These are phyloP conservation scores for Myrica gale DNA, from an alignment of 306 rosid genomes.

Conservation along the genomic window DNA sequence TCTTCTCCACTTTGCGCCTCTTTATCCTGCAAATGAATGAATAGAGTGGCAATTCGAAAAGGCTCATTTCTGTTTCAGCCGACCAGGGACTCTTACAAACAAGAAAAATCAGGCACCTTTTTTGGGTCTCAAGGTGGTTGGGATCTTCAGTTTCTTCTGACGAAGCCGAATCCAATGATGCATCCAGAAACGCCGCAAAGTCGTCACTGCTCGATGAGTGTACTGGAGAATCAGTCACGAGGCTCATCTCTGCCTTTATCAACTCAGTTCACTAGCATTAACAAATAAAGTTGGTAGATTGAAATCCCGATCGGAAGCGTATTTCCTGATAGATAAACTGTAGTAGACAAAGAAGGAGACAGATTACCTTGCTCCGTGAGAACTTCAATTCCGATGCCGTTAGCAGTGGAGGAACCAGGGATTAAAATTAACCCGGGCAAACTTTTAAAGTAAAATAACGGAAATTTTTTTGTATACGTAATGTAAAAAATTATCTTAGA, in stretches of 20 bases:
- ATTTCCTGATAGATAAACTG: too few species aligned
- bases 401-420: too few species aligned
- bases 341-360: too few species aligned
- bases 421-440: too few species aligned
- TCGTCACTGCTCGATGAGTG: slow-evolving; percentile 78
- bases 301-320: not conserved
- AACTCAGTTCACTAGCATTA: not conserved
- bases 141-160: slow-evolving; percentile 25
- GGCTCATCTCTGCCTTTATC: slow-evolving; percentile 53
- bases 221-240: slow-evolving; percentile 62
- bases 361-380: too few species aligned
- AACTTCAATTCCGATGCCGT: too few species aligned
- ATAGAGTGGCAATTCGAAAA: slow-evolving; percentile 14
- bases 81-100: not conserved
- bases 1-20: slow-evolving; percentile 46
- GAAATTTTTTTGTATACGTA: too few species aligned
- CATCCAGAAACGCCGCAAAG: slow-evolving; percentile 53
- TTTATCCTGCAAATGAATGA: slow-evolving; percentile 47
- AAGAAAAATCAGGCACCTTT: slow-evolving; percentile 34
- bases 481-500: too few species aligned
- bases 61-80: not conserved
- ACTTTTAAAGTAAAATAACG: too few species aligned
- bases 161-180: slow-evolving; percentile 15
- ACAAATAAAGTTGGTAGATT: not conserved
- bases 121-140: slow-evolving; percentile 33